A percentile compares a stretch with the other conserved stretches of the same genome.
phyloP scores from a whole-genome alignment of 257 asterid species.

The Ehretia macrophylla region DNA sequence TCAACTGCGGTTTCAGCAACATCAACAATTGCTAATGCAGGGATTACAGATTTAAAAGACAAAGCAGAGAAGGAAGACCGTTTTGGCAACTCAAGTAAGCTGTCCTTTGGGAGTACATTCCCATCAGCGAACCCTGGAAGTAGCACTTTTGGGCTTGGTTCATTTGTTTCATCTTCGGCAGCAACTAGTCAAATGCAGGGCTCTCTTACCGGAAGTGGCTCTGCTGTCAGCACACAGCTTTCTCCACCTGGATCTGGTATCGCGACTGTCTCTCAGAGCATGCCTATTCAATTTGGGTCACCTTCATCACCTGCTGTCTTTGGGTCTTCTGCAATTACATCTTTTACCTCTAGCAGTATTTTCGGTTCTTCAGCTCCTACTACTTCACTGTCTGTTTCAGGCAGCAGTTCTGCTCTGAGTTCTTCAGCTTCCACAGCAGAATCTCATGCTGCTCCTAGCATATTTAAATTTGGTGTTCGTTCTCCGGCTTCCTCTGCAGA shows the following conservation, averaged over 20 bases:
- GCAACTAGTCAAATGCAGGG: slow-evolving; percentile 9
- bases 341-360: slow-evolving; percentile 16
- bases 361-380: slow-evolving; percentile 14
- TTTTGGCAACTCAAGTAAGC: slow-evolving; percentile 20
- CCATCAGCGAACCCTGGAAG: slow-evolving; percentile 6
- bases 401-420: slow-evolving; percentile 11
- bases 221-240: slow-evolving; percentile 1
- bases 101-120: slow-evolving; percentile 5
- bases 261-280: slow-evolving; percentile 10
- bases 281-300: slow-evolving; percentile 19
- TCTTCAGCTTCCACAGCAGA: slow-evolving; percentile 13
- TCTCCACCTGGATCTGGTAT: slow-evolving; percentile 17
- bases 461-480: neutral
- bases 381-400: slow-evolving; percentile 4
- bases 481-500: neutral
- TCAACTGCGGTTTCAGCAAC: slow-evolving; percentile 25
- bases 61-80: slow-evolving; percentile 23
- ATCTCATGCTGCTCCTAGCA: neutral
- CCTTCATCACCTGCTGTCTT: slow-evolving; percentile 10
- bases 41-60: slow-evolving; percentile 21
- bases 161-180: slow-evolving; percentile 7
- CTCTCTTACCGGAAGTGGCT: slow-evolving; percentile 8
- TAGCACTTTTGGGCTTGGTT: slow-evolving; percentile 12
- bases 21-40: slow-evolving; percentile 24
- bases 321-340: slow-evolving; percentile 11